A percentile compares a stretch with the other conserved stretches of the same genome.
Evolutionary conservation across 441 rosid genomes (phyloP).

Genomic region (Aleurites moluccanus): DNA sequence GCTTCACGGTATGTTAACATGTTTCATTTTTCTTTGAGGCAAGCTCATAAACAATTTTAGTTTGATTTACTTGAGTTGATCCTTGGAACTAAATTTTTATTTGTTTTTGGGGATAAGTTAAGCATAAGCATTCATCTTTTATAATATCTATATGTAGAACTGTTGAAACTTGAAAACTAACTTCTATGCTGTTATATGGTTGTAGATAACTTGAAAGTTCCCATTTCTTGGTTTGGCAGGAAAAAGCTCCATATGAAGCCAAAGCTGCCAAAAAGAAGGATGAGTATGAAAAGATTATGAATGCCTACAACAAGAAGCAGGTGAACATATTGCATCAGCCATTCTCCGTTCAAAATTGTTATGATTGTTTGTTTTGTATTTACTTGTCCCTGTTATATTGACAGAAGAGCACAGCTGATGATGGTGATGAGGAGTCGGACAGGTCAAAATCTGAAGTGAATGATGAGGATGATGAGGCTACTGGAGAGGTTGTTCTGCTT

Average conservation of each 20-base stretch:
- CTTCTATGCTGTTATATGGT: background rate
- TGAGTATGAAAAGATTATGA: constrained; percentile 86
- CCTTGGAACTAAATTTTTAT: background rate
- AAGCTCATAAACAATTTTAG: background rate
- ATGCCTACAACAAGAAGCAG: constrained; percentile 82
- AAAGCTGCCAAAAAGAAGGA: constrained; percentile 86
- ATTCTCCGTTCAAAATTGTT: background rate
- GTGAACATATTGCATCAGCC: constrained; percentile 24
- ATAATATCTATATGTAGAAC: background rate
- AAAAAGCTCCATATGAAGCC: constrained; percentile 79
- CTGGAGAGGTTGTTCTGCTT: constrained; percentile 45
- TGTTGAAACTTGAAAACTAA: background rate
- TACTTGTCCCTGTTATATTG: constrained; percentile 13
- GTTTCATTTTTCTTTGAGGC: background rate
- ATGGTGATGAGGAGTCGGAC: constrained; percentile 69
- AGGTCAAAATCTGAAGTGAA: constrained; percentile 66
- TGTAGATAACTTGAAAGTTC: background rate
- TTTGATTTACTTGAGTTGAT: background rate
- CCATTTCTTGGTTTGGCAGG: constrained; percentile 40
- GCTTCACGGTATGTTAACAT: background rate
- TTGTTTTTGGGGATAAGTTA: background rate
- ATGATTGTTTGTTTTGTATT: constrained; percentile 7
- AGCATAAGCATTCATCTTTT: background rate
- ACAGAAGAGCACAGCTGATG: constrained; percentile 41
- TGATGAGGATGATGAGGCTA: constrained; percentile 56